A percentile compares a stretch with the other conserved stretches of the same genome.
phyloP scores from a whole-genome alignment of 1,284 basidiomycete species.

The Schizopora paradoxa region DNA sequence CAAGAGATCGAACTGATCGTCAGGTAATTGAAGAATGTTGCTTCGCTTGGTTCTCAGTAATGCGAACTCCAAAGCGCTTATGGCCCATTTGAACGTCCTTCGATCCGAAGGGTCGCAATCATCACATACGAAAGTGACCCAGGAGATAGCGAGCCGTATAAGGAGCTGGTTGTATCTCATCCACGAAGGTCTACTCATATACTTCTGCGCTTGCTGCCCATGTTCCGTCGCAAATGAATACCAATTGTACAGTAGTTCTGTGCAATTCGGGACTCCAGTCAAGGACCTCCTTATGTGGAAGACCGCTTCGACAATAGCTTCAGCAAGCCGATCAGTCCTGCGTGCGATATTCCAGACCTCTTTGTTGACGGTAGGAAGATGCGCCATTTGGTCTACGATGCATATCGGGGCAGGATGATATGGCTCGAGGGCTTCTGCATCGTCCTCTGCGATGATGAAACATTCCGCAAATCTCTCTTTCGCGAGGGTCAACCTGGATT shows the following conservation, averaged over 20 bases:
- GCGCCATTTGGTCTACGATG: constrained; percentile 84
- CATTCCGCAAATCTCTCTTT: constrained; percentile 75
- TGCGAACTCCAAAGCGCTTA: constrained; percentile 93
- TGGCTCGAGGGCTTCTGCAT: constrained; percentile 46
- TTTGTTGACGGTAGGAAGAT: constrained; percentile 84
- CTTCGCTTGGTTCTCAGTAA: constrained; percentile 86
- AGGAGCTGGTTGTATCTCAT: constrained; percentile 78
- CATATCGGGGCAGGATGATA: constrained; percentile 48
- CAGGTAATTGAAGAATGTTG: constrained; percentile 85
- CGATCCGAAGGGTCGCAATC: constrained; percentile 96
- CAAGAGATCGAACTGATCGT: constrained; percentile 85
- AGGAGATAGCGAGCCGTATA: constrained; percentile 87
- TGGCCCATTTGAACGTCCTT: constrained; percentile 98
- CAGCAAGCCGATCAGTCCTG: constrained; percentile 85
- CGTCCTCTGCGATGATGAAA: constrained; percentile 57
- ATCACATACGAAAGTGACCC: constrained; percentile 98
- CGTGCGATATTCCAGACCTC: constrained; percentile 89
- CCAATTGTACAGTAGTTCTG: constrained; percentile 94
- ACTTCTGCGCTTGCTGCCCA: constrained; percentile 81
- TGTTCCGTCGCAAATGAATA: constrained; percentile 96
- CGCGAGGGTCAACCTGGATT: constrained; percentile 67
- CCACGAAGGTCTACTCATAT: constrained; percentile 74
- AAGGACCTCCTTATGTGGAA: constrained; percentile 75
- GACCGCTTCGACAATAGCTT: constrained; percentile 89
- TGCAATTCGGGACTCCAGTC: constrained; percentile 56